Conservation (phyloP, 2,329 filamentous ascomycete genomes). For the Colletotrichum sp. region DNA sequence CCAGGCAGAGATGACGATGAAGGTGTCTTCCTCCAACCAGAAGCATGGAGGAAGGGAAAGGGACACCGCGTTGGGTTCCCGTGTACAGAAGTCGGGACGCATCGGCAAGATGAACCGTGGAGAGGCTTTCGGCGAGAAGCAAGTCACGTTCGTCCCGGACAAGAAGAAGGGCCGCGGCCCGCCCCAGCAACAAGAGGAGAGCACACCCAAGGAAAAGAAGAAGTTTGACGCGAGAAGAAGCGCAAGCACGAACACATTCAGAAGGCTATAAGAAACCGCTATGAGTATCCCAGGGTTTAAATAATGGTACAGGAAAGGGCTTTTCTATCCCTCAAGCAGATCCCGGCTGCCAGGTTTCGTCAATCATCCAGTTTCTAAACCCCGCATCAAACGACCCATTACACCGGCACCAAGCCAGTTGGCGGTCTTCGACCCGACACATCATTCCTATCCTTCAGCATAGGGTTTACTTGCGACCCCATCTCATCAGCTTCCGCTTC, state of each 20-base stretch:
- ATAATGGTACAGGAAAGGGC: constrained; percentile 15
- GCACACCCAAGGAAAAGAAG: constrained; percentile 32
- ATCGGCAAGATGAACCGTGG: constrained; percentile 46
- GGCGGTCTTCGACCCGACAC: background rate
- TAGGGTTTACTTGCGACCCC: constrained; percentile 21
- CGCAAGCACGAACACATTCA: constrained; percentile 78
- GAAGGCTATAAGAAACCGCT: constrained; percentile 56
- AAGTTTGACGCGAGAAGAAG: constrained; percentile 62
- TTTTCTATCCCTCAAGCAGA: constrained; percentile 6
- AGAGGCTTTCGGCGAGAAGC: constrained; percentile 65
- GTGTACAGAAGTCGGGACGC: constrained; percentile 55
- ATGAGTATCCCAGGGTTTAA: constrained; percentile 23
- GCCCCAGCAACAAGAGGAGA: constrained; percentile 25
- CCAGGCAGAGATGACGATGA: constrained; percentile 59
- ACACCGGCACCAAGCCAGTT: constrained; percentile 18
- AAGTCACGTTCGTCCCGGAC: constrained; percentile 75
- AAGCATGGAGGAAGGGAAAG: constrained; percentile 56
- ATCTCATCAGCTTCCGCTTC: constrained; percentile 38
- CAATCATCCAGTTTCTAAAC: background rate
- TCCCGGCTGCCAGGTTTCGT: background rate
- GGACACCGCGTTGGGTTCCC: constrained; percentile 62
- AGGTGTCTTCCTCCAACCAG: constrained; percentile 71
- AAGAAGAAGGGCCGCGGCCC: constrained; percentile 41
- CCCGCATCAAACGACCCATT: background rate
- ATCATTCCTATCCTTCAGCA: too few relatives aligned